phyloP scores from a whole-genome alignment of 2,329 filamentous ascomycete genomes.

The Colletotrichum sp. region DNA sequence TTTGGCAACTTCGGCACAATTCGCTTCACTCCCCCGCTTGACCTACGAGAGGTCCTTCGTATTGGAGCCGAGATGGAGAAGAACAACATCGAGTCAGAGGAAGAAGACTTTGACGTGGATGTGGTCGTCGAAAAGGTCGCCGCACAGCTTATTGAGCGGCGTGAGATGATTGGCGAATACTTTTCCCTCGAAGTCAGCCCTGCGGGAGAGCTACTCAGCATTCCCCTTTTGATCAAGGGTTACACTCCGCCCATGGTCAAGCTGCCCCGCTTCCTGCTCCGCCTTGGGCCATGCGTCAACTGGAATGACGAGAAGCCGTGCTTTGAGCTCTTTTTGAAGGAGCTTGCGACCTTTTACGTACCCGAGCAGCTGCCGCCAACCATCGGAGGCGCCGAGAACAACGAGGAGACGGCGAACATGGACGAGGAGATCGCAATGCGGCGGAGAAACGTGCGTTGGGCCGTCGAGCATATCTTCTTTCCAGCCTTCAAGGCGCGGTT shows the following conservation, averaged over 20 bases:
- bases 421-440: conserved; percentile 61
- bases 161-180: conserved; percentile 91
- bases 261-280: conserved; percentile 84
- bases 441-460: conserved; percentile 72
- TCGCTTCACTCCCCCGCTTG: conserved; percentile 77
- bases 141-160: conserved; percentile 72
- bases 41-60: conserved; percentile 71
- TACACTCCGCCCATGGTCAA: conserved; percentile 88
- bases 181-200: conserved; percentile 85
- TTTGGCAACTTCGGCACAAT: conserved; percentile 94
- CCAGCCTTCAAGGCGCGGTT: conserved; percentile 85
- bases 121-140: conserved; percentile 71
- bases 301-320: conserved; percentile 87
- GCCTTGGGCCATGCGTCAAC: conserved; percentile 85
- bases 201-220: conserved; percentile 75
- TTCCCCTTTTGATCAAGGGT: conserved; percentile 87
- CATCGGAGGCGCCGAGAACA: conserved; percentile 31
- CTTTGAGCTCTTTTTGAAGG: conserved; percentile 83
- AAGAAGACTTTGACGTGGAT: conserved; percentile 68
- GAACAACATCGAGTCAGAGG: conserved; percentile 40
- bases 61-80: conserved; percentile 78
- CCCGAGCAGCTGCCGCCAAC: conserved; percentile 78
- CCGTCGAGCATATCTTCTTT: conserved; percentile 86
- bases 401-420: conserved; percentile 34
- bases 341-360: conserved; percentile 89